These are phyloP conservation scores for Talaromyces wortmannii DNA, from an alignment of 495 filamentous ascomycete genomes.

Conservation along the genomic window DNA sequence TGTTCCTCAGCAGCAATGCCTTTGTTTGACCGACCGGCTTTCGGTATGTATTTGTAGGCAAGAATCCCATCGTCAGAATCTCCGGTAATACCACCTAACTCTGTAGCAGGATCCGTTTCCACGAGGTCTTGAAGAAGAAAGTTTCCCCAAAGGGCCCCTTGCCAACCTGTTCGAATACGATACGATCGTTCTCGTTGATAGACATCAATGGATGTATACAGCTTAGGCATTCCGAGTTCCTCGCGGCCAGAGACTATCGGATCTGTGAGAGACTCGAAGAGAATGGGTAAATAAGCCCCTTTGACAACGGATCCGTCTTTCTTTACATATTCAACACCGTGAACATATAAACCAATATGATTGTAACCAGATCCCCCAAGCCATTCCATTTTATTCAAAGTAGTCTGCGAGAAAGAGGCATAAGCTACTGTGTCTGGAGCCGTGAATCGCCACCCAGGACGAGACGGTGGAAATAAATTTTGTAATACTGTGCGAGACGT, in stretches of 20 bases:
- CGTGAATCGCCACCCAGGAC: constrained; percentile 30
- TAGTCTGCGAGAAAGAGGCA: constrained; percentile 42
- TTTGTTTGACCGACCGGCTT: constrained; percentile 29
- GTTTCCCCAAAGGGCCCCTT: constrained; percentile 36
- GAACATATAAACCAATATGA: constrained; percentile 50
- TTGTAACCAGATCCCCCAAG: constrained; percentile 48
- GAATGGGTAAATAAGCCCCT: constrained; percentile 46
- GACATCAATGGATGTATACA: constrained; percentile 41
- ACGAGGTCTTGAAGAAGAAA: constrained; percentile 32
- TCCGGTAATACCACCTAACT: constrained; percentile 21
- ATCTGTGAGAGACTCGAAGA: constrained; percentile 48
- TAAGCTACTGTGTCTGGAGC: constrained; percentile 40
- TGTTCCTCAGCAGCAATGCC: constrained; percentile 41
- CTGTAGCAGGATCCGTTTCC: constrained; percentile 17
- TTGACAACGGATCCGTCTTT: constrained; percentile 35
- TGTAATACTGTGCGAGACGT: constrained; percentile 51
- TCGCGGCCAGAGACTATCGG: constrained; percentile 47
- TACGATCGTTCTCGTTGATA: constrained; percentile 25
- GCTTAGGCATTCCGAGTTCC: constrained; percentile 51
- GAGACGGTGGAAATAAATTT: constrained; percentile 40
- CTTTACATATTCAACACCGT: constrained; percentile 49
- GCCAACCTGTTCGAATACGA: constrained; percentile 36
- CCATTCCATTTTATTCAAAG: constrained; percentile 45
- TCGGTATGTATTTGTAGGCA: constrained; percentile 39
- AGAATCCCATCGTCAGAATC: constrained; percentile 31